phyloP scores from a whole-genome alignment of 2,329 filamentous ascomycete species.

The Epichloe sylvatica region DNA sequence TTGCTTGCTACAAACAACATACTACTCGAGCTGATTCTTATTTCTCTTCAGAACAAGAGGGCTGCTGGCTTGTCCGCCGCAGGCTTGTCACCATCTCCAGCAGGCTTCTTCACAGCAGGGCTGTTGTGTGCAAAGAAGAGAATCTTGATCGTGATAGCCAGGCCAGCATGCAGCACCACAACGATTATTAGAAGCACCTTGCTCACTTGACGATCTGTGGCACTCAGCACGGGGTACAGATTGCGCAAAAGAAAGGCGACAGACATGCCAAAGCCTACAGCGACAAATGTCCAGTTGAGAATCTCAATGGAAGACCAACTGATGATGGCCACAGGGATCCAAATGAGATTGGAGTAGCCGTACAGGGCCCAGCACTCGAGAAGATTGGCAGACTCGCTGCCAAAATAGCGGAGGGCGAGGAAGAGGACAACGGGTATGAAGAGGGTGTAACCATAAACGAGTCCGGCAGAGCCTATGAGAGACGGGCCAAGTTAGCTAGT shows the following conservation, averaged over 20 bases:
- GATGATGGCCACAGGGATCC: constrained; percentile 87
- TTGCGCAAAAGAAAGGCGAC: constrained; percentile 75
- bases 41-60: constrained; percentile 8
- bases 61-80: constrained; percentile 11
- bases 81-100: constrained; percentile 12
- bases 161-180: constrained; percentile 70
- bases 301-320: constrained; percentile 76
- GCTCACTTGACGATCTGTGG: constrained; percentile 82
- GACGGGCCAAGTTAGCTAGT: background rate
- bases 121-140: constrained; percentile 84
- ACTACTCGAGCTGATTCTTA: background rate
- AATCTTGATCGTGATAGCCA: constrained; percentile 89
- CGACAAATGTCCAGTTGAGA: constrained; percentile 90
- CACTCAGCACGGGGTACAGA: constrained; percentile 79
- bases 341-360: constrained; percentile 91
- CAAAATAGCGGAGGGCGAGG: constrained; percentile 85
- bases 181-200: constrained; percentile 78
- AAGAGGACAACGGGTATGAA: constrained; percentile 76
- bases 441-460: constrained; percentile 91
- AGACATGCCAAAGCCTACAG: constrained; percentile 69
- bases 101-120: constrained; percentile 27
- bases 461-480: constrained; percentile 58
- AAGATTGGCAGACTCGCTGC: constrained; percentile 81
- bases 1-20: background rate
- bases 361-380: constrained; percentile 94